Evolutionary conservation across 495 filamentous ascomycete genomes (phyloP).

Genomic region (Wilcoxina mikolae): DNA sequence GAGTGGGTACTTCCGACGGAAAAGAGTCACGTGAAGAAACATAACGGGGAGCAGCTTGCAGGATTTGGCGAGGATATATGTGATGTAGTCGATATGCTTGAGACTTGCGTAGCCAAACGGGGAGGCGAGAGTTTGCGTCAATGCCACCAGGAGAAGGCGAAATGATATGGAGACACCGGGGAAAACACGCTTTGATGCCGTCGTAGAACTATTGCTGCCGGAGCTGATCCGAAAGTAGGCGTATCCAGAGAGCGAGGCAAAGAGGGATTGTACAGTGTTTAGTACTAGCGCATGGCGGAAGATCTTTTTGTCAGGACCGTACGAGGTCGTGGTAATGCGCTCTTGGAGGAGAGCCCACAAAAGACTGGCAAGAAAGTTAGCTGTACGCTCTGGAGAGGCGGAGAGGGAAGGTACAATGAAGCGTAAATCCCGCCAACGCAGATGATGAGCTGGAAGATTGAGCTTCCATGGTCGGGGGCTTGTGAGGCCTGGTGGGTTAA

Average conservation of each 20-base stretch:
- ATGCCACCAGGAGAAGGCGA: slow-evolving; percentile 71
- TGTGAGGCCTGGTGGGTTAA: slow-evolving; percentile 23
- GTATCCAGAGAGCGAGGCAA: slow-evolving; percentile 68
- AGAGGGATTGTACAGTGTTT: slow-evolving; percentile 87
- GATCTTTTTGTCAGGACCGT: slow-evolving; percentile 55
- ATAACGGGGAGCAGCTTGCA: slow-evolving; percentile 98
- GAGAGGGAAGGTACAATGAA: slow-evolving; percentile 53
- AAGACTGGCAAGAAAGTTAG: slow-evolving; percentile 41
- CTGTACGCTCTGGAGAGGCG: neutral
- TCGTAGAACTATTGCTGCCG: slow-evolving; percentile 33
- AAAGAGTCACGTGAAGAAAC: slow-evolving; percentile 85
- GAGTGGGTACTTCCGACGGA: slow-evolving; percentile 75
- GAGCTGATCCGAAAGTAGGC: slow-evolving; percentile 62
- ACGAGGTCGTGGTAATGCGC: slow-evolving; percentile 88
- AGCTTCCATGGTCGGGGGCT: slow-evolving; percentile 27
- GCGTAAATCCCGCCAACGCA: slow-evolving; percentile 89
- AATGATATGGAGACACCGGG: slow-evolving; percentile 55
- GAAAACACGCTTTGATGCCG: slow-evolving; percentile 49
- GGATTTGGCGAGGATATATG: slow-evolving; percentile 91
- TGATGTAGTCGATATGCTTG: slow-evolving; percentile 94
- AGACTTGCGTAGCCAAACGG: slow-evolving; percentile 93
- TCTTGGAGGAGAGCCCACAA: slow-evolving; percentile 96
- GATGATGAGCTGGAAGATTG: slow-evolving; percentile 56
- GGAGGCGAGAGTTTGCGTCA: slow-evolving; percentile 73
- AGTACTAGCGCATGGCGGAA: slow-evolving; percentile 90